Evolutionary conservation across 2,329 filamentous ascomycete genomes (phyloP).

Genomic region (Fusarium sp.): DNA sequence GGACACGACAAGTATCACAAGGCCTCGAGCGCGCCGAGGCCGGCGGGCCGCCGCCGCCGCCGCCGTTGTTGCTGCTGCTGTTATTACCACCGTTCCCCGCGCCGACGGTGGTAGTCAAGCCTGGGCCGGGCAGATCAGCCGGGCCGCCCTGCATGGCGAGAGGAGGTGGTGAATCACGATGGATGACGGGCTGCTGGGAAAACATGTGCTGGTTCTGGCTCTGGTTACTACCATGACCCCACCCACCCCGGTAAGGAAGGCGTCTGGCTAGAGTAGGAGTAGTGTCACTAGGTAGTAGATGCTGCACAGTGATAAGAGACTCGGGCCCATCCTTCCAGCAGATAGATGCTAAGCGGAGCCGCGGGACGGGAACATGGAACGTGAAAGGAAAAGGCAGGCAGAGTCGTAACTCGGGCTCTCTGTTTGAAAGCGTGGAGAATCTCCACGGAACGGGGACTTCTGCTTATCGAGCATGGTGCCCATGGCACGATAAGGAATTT

Average conservation of each 20-base stretch:
- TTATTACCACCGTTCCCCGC: neutral
- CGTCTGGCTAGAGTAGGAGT: slow-evolving; percentile 18
- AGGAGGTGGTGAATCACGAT: slow-evolving; percentile 34
- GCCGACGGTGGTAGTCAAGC: slow-evolving; percentile 18
- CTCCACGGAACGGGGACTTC: neutral
- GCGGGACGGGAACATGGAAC: slow-evolving; percentile 14
- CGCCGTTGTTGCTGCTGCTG: neutral
- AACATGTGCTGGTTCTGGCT: slow-evolving; percentile 25
- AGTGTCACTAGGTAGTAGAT: slow-evolving; percentile 21
- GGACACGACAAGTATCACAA: slow-evolving; percentile 70
- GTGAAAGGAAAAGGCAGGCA: slow-evolving; percentile 7
- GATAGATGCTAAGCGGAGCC: slow-evolving; percentile 28
- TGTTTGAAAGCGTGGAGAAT: slow-evolving; percentile 11
- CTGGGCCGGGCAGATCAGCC: slow-evolving; percentile 28
- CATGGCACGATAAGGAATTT: slow-evolving; percentile 31
- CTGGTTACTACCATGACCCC: slow-evolving; percentile 22
- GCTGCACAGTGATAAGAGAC: slow-evolving; percentile 40
- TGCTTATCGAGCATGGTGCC: slow-evolving; percentile 22
- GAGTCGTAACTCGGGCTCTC: neutral
- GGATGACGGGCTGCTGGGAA: slow-evolving; percentile 33
- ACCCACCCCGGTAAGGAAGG: slow-evolving; percentile 22
- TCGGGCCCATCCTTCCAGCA: slow-evolving; percentile 35
- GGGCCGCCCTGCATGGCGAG: slow-evolving; percentile 27
- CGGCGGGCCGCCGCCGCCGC: slow-evolving; percentile 9
- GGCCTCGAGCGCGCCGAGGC: slow-evolving; percentile 50